Base-by-base conservation (phyloP, 2,329 filamentous ascomycete genomes). In the Botrytis tulipae region DNA sequence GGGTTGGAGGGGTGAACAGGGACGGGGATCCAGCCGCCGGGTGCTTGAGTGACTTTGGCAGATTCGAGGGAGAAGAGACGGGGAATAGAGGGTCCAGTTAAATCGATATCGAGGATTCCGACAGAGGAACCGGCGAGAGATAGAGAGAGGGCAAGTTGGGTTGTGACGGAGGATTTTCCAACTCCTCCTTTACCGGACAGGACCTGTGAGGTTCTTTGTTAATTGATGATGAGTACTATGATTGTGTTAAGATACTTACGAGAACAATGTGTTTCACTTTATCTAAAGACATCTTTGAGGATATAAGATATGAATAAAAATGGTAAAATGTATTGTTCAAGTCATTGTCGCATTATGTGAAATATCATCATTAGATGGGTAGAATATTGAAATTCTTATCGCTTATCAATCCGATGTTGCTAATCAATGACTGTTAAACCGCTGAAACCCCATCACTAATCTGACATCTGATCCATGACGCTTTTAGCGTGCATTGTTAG, bases 131-230 rank as follows among this genome's bases (percentile, higher is more conserved):
- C 95, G 76, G 93, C 89, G 1, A 96, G 88, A 2, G 94, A 91
- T 46, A 99, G 90, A 0, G 95, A 94, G 54, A 99, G 89, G 14
- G 96, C 96, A 25, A 99, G 90, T 82, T 99, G 96, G 1, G 95
- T 97, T 0, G 96, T 98, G n/a, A 98, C 91, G 70, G 94, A 97
- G 61, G 95, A 98, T 86, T 99, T 99, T 74, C 96, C 96, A 32
- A 99, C 96, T 78, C 96, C 96, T 80, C 96, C 96, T 87, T 99
- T 99, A 79, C 96, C 96, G 20, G 96, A 98, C 66, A 99, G 91
- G 76, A 95, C 88, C 85, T 89, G 75, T 68, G 37, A 48, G 37
- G 59, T 74, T 68, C 32, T 61, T 79, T 72, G 77, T 67, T 59
- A 74, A 42, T 46, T 20, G 32, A n/a, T 46, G 46, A 42, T 54